phyloP scores from a whole-genome alignment of 192 early-diverging fungal species.

The Entophlyctis helioformis region DNA sequence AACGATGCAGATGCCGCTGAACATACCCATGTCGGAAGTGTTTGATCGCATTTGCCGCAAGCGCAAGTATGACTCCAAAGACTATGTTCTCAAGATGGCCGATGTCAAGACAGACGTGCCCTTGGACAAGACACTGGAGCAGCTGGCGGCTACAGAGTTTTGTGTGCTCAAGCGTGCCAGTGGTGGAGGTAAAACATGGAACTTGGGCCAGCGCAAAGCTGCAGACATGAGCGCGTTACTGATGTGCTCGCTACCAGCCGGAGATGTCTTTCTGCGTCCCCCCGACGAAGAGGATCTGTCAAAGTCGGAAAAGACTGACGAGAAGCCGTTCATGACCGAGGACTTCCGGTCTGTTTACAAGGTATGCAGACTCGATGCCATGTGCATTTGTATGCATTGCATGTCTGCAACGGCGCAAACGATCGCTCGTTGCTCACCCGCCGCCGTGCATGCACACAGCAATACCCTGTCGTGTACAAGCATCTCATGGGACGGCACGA shows the following conservation, averaged over 20 bases:
- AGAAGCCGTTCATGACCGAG: too few relatives aligned
- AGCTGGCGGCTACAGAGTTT: conserved; percentile 50
- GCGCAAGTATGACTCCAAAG: conserved; percentile 69
- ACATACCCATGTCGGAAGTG: conserved; percentile 65
- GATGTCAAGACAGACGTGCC: conserved; percentile 60
- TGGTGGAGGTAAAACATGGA: too few relatives aligned
- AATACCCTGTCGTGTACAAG: conserved; percentile 76
- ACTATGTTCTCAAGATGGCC: conserved; percentile 80
- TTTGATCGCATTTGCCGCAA: conserved; percentile 79
- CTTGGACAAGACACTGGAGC: conserved; percentile 68
- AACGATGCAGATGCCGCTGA: conserved; percentile 62
- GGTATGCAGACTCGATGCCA: too few relatives aligned
- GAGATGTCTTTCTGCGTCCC: conserved; percentile 45
- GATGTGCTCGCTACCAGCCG: too few relatives aligned
- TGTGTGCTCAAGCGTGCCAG: conserved; percentile 63
- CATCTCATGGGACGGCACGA: conserved; percentile 77
- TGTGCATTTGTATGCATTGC: too few relatives aligned
- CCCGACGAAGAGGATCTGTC: conserved; percentile 35
- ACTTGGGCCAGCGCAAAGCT: too few relatives aligned
- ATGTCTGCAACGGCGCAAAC: too few relatives aligned
- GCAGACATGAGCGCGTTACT: too few relatives aligned
- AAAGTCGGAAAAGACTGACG: too few relatives aligned
- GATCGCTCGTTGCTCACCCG: too few relatives aligned
- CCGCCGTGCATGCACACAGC: too few relatives aligned
- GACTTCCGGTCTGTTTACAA: too few relatives aligned